These are phyloP conservation scores for Urochloa ruziziensis DNA, from an alignment of 176 grass and related monocot genomes.

Conservation along the genomic window DNA sequence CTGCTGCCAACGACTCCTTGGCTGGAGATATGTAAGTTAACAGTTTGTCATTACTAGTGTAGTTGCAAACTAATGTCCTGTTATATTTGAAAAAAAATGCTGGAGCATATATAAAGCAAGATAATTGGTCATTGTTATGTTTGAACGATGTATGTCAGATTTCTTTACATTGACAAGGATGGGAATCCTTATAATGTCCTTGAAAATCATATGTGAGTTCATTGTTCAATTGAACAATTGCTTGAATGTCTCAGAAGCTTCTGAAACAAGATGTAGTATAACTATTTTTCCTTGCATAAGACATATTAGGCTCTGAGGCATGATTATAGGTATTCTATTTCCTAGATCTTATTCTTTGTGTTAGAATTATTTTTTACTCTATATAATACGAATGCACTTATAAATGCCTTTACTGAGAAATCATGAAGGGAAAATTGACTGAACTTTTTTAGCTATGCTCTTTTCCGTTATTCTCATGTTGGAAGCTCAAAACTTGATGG, in stretches of 20 bases:
- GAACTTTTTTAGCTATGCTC: neutral
- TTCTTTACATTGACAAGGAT: neutral
- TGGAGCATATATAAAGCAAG: neutral
- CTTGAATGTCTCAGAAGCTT: neutral
- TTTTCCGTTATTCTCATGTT: neutral
- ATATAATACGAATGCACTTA: neutral
- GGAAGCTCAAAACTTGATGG: neutral
- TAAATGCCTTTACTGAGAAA: neutral
- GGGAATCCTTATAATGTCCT: neutral
- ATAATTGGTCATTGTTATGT: neutral
- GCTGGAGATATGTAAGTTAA: slow-evolving; percentile 93
- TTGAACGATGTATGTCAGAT: neutral
- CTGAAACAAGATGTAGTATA: neutral
- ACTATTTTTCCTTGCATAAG: neutral
- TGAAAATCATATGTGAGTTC: neutral
- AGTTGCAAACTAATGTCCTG: neutral
- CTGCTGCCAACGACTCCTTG: slow-evolving; percentile 73
- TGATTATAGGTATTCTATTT: neutral
- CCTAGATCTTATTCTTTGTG: neutral
- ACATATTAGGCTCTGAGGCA: neutral
- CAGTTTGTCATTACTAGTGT: neutral
- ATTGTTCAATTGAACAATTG: neutral
- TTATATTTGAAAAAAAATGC: neutral
- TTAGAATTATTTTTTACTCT: neutral
- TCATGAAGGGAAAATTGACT: neutral